Conservation (phyloP, 768 basidiomycete species). For the Hygrophorus russula region DNA sequence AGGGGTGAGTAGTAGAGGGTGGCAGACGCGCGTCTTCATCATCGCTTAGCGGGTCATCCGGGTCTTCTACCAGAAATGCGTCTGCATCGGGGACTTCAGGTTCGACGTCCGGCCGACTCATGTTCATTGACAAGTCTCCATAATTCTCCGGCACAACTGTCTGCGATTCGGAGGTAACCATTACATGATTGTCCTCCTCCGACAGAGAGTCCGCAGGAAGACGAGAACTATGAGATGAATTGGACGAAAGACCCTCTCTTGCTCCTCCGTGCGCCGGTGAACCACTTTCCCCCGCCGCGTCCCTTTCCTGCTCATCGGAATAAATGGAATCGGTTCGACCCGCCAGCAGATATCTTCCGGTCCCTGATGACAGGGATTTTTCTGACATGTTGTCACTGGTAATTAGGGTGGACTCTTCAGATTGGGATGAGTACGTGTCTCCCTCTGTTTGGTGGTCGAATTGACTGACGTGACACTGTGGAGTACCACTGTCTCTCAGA, state of each 20-base stretch:
- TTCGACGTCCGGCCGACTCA: not conserved
- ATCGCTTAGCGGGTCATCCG: conserved; percentile 30
- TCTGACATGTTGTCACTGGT: not conserved
- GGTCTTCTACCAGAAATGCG: conserved; percentile 53
- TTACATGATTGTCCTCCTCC: not conserved
- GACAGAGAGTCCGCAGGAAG: not conserved
- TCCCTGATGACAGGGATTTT: not conserved
- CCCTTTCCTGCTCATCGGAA: no score
- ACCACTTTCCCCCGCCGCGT: no score
- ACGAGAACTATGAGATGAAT: conserved; percentile 3
- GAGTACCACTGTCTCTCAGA: conserved; percentile 1
- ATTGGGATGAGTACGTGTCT: conserved; percentile 4
- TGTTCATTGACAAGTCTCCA: conserved; percentile 2
- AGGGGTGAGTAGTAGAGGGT: conserved; percentile 9
- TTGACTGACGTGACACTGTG: conserved; percentile 2
- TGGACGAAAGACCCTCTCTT: not conserved
- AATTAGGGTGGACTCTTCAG: not conserved
- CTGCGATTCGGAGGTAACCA: conserved; percentile 1
- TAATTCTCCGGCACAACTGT: conserved; percentile 3
- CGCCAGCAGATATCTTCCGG: no score
- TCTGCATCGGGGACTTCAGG: conserved; percentile 43
- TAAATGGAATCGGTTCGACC: no score
- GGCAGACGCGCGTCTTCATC: conserved; percentile 20
- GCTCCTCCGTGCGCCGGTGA: not conserved
- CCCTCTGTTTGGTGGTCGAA: conserved; percentile 4